Evolutionary conservation across 2,329 filamentous ascomycete genomes (phyloP).

Genomic region (Beauveria rudraprayagi): DNA sequence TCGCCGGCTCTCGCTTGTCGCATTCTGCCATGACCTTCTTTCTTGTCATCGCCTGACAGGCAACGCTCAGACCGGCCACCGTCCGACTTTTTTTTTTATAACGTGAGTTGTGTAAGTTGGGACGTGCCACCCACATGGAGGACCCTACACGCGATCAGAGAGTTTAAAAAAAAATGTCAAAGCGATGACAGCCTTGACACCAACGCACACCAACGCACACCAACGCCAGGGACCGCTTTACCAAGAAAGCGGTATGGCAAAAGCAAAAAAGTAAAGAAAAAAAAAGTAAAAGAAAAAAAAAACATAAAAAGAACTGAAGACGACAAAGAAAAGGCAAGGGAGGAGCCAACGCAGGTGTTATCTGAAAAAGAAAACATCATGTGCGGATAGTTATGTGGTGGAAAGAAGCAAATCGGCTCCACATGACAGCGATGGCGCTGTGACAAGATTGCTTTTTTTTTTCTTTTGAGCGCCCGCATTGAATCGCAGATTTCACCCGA

Average conservation of each 20-base stretch:
- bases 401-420: constrained; percentile 4
- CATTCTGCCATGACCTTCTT: neutral
- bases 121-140: neutral
- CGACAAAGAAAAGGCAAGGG: neutral
- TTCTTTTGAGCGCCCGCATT: neutral
- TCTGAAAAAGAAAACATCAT: neutral
- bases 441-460: constrained; percentile 3
- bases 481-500: neutral
- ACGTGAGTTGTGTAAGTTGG: neutral
- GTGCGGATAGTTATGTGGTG: neutral
- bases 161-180: neutral
- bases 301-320: neutral
- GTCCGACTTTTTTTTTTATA: neutral
- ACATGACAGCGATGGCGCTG: neutral
- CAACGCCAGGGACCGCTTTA: neutral
- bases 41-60: neutral
- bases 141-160: neutral
- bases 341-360: neutral
- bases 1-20: neutral
- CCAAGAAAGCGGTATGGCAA: neutral
- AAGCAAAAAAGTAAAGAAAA: neutral
- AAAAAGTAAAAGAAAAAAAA: neutral
- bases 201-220: neutral
- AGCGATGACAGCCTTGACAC: neutral
- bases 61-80: constrained; percentile 3